These are phyloP conservation scores for Saturnispora kantuleensis DNA, from an alignment of 805 yeast genomes.

Conservation along the genomic window DNA sequence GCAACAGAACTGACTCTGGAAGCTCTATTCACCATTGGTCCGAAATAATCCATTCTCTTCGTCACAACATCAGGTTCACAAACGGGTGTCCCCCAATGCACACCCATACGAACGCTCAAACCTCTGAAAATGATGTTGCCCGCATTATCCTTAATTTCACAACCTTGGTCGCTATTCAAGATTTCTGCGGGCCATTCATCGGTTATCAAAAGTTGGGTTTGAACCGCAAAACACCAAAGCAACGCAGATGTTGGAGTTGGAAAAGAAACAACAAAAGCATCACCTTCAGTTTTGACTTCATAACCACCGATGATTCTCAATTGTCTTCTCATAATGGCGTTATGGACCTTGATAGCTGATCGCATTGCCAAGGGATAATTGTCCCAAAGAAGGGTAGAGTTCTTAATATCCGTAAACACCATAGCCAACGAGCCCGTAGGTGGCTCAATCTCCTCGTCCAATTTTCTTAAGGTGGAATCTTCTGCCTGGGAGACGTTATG, in stretches of 20 bases:
- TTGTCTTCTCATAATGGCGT: constrained; percentile 88
- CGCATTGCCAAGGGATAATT: constrained; percentile 88
- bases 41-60: constrained; percentile 95
- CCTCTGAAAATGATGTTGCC: constrained; percentile 68
- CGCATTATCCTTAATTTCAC: constrained; percentile 58
- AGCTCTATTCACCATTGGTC: constrained; percentile 96
- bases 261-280: constrained; percentile 96
- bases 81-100: constrained; percentile 97
- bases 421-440: constrained; percentile 92
- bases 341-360: constrained; percentile 91
- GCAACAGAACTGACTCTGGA: constrained; percentile 91
- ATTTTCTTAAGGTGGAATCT: constrained; percentile 70
- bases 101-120: constrained; percentile 92
- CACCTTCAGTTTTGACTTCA: constrained; percentile 98
- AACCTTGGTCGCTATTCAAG: constrained; percentile 73
- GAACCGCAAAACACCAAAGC: constrained; percentile 92
- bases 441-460: constrained; percentile 86
- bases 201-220: constrained; percentile 58
- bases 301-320: constrained; percentile 91
- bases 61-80: constrained; percentile 93
- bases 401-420: constrained; percentile 95
- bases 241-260: constrained; percentile 86
- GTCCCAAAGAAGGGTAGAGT: constrained; percentile 92
- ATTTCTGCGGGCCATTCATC: constrained; percentile 97
- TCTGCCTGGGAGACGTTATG: constrained; percentile 42